These are phyloP conservation scores for Ampelocalamus luodianensis DNA, from an alignment of 176 grass and related monocot genomes.

Conservation along the genomic window DNA sequence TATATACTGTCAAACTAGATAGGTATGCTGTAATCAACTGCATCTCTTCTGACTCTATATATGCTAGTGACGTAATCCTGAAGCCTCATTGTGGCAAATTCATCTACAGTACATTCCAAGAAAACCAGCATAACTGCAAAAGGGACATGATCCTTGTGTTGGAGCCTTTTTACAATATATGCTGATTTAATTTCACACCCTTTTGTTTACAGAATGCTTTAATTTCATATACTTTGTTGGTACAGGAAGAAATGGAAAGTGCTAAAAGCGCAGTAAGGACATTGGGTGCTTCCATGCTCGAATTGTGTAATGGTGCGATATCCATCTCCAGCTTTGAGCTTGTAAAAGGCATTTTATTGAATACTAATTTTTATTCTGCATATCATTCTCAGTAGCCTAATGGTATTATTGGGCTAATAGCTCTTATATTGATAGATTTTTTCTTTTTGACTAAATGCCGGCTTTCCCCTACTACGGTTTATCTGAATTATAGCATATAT, in stretches of 20 bases:
- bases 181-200: not conserved
- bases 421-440: not conserved
- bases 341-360: not conserved
- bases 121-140: not conserved
- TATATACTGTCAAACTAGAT: not conserved
- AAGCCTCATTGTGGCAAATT: not conserved
- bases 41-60: not conserved
- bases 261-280: conserved; percentile 62
- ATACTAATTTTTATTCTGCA: not conserved
- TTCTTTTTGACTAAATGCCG: not conserved
- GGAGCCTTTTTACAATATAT: not conserved
- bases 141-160: not conserved
- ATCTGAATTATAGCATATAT: not conserved
- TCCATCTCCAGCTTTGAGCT: not conserved
- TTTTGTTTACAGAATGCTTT: not conserved
- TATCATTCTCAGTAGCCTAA: not conserved
- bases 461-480: not conserved
- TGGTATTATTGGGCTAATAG: not conserved
- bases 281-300: conserved; percentile 70
- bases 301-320: conserved; percentile 61
- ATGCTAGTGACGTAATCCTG: not conserved
- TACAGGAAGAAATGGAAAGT: conserved; percentile 77
- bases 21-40: not conserved
- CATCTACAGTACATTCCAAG: not conserved
- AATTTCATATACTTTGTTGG: conserved; percentile 10